These are phyloP conservation scores for Cladophialophora chaetospira DNA, from an alignment of 2,329 filamentous ascomycete species.

Conservation along the genomic window DNA sequence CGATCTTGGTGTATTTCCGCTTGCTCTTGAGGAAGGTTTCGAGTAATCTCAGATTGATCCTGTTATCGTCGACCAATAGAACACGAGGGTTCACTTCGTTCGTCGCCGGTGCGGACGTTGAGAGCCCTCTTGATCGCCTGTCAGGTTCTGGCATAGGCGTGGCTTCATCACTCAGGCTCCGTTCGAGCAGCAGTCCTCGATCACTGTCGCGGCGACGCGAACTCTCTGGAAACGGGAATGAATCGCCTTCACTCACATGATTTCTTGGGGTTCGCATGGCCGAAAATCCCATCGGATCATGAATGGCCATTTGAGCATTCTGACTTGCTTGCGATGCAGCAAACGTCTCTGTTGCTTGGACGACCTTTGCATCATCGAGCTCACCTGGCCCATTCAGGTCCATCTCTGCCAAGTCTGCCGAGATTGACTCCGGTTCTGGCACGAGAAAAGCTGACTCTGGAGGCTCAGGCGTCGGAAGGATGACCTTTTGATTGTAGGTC, in stretches of 20 bases:
- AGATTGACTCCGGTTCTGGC: constrained; percentile 1
- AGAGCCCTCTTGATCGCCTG: background rate
- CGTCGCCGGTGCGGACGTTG: background rate
- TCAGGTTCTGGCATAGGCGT: background rate
- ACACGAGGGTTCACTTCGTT: constrained; percentile 24
- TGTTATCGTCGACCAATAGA: constrained; percentile 47
- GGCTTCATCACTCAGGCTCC: constrained; percentile 1
- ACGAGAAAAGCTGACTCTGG: background rate
- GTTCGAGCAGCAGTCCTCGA: background rate
- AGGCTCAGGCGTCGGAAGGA: background rate
- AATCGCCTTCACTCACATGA: constrained; percentile 19
- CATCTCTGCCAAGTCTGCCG: constrained; percentile 16
- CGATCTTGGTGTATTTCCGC: constrained; percentile 38
- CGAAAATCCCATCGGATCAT: constrained; percentile 23
- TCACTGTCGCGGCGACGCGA: constrained; percentile 19
- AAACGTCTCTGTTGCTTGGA: constrained; percentile 28
- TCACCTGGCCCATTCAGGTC: constrained; percentile 21
- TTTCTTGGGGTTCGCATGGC: constrained; percentile 13
- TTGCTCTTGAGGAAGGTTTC: constrained; percentile 43
- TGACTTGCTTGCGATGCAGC: constrained; percentile 22
- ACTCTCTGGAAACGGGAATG: constrained; percentile 17
- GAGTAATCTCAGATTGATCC: constrained; percentile 45
- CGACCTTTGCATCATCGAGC: constrained; percentile 12
- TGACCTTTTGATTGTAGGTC: background rate
- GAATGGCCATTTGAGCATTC: constrained; percentile 26